A percentile compares a stretch with the other conserved stretches of the same genome.
Conservation (phyloP, 371 early-diverging fungal genomes). For the Ecytonucleospora hepatopenaei region DNA sequence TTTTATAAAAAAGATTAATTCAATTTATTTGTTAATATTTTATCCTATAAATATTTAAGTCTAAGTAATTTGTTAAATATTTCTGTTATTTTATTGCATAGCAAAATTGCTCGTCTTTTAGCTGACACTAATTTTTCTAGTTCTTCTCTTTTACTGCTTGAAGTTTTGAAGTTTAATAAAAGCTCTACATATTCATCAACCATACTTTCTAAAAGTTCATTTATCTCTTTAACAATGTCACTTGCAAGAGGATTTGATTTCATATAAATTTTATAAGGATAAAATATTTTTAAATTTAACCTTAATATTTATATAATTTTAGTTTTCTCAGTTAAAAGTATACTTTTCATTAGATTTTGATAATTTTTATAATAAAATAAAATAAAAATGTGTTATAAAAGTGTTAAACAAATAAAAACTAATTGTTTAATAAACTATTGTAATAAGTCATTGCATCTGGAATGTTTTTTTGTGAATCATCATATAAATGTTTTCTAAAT, state of each 20-base stretch:
- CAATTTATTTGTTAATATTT: no score
- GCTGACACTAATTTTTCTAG: neutral
- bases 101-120: neutral
- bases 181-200: neutral
- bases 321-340: no score
- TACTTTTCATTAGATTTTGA: neutral
- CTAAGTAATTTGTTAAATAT: neutral
- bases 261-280: no score
- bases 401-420: no score
- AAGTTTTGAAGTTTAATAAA: neutral
- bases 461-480: constrained; percentile 35
- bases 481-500: constrained; percentile 47
- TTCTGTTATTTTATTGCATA: neutral
- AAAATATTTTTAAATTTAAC: no score
- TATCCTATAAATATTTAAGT: neutral
- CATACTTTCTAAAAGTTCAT: neutral
- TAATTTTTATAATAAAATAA: no score
- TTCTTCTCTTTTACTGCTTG: neutral
- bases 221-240: neutral
- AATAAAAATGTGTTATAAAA: no score
- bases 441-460: constrained; percentile 5
- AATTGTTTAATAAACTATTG: neutral
- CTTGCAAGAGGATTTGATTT: no score
- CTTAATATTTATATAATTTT: no score
- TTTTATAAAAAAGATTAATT: no score